Evolutionary conservation across 192 early-diverging fungal genomes (phyloP), one percentile per base, ranked within the genome.

Genomic region (Coemansia sp.): DNA sequence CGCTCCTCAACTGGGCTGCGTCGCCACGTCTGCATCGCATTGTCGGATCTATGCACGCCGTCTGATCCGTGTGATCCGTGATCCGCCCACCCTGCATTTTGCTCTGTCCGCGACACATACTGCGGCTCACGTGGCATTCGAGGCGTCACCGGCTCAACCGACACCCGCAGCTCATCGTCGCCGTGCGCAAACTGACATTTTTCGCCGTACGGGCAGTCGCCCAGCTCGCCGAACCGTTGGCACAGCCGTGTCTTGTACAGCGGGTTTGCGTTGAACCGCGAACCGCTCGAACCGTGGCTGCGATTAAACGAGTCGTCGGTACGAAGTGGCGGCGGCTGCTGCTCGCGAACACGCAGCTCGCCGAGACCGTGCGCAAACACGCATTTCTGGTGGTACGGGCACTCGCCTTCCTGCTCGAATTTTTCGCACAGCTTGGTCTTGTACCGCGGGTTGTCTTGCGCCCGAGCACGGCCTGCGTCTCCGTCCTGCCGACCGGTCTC

Each of bases 321-420:
- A 3, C 48, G 34, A 20, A 36, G 36, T 17, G n/a, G 22, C 19
- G 22, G 25, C 23, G 22, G 50, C 22, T 22, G 22, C 22, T n/a
- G 14, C 53, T 78, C 78, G 54, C 88, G 85, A 65, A 82, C 86
- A 26, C 85, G 70, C 19, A 84, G 72, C 34, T 86, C 83, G 15
- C 74, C 72, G 0, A n/a, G 64, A 15, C 78, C 71, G 46, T 96
- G 94, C 40, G 94, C 89, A 74, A 98, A 98, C 47, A 92, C 93
- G 67, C 96, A 98, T 38, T 95, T 91, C 64, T 89, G 87, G 31
- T 92, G 87, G 71, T 96, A 98, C 6, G 90, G 92, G 68, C 96
- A 98, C 17, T 87, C 87, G 40, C 96, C 94, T 44, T 95, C 92
- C 1, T 76, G 84, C 72, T 92, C 89, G 63, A 87, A 94, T 51